Conservation (phyloP, 2,329 filamentous ascomycete genomes). For the Tetracladium maxilliforme region DNA sequence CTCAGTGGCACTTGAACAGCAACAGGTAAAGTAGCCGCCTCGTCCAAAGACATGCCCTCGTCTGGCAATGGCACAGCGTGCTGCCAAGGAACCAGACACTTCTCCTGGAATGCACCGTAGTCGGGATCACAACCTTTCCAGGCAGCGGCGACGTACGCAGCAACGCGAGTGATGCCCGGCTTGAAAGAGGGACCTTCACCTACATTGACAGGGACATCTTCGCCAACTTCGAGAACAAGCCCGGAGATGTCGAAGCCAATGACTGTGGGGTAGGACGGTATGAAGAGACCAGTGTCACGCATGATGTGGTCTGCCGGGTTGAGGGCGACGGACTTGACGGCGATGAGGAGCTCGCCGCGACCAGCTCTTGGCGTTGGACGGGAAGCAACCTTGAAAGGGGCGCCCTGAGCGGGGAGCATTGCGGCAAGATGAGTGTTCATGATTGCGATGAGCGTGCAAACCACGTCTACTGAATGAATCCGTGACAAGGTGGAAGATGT, state of each 20-base stretch:
- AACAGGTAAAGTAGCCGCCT: constrained; percentile 9
- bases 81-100: constrained; percentile 24
- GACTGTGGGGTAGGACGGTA: constrained; percentile 23
- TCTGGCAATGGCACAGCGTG: constrained; percentile 20
- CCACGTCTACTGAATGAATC: constrained; percentile 4
- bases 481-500: no score
- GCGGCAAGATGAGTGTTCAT: constrained; percentile 30
- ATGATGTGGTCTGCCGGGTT: constrained; percentile 29
- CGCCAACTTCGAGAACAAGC: constrained; percentile 23
- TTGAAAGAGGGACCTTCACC: no score
- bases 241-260: constrained; percentile 26
- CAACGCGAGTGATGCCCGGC: constrained; percentile 13
- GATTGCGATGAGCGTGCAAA: constrained; percentile 6
- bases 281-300: constrained; percentile 25
- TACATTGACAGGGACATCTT: constrained; percentile 16
- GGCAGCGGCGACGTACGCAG: constrained; percentile 19
- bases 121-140: constrained; percentile 27
- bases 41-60: constrained; percentile 6
- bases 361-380: constrained; percentile 28
- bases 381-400: constrained; percentile 19
- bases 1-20: constrained; percentile 7
- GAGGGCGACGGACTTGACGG: constrained; percentile 28
- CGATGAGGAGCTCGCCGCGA: constrained; percentile 28
- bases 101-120: constrained; percentile 30
- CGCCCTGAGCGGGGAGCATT: constrained; percentile 16